Evolutionary conservation across 441 rosid genomes (phyloP), one percentile per base, ranked within the genome.

Genomic region (Jatropha multifida): DNA sequence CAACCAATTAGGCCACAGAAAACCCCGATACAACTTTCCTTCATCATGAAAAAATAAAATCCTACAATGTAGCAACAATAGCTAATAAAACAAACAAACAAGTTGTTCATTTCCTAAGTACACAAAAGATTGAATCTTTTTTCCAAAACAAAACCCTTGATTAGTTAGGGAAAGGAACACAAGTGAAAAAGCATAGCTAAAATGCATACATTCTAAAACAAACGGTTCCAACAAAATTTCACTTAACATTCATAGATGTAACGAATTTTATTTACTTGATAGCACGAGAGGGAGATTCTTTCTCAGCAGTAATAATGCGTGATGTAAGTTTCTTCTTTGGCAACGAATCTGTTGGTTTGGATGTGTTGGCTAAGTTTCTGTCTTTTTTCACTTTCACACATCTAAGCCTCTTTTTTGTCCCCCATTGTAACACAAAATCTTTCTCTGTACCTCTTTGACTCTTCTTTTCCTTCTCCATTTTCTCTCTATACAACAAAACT

Each of bases 381-480:
- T 85, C 88, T 71, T 87, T 89, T 82, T 89, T 94, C 52, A 90
- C 78, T 81, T 90, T 92, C 80, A 86, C 88, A 81, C 96, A 89
- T 83, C 98, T 84, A 78, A 83, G 94, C 84, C 92, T 89, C 83
- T 94, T 94, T 60, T 90, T 89, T 68, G 84, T 91, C 46, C 98
- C 98, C 98, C 98, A 92, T 79, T 94, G 92, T 75, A 94, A 75
- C 81, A 88, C 83, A 82, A 94, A 92, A 84, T 94, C 96, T 59
- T 88, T 87, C 77, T 92, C 93, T 76, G 83, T 73, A 68, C 76
- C 85, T 81, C 83, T 85, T 74, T 85, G 73, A 70, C 76, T 86
- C 77, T 84, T 90, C 73, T 78, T 87, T 71, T 90, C 94, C 79
- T 79, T 85, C 71, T 89, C 94, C 97, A 90, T 91, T 44, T 40